Evolutionary conservation across 2,329 filamentous ascomycete species (phyloP).

Genomic region (Alternaria metachromatica): DNA sequence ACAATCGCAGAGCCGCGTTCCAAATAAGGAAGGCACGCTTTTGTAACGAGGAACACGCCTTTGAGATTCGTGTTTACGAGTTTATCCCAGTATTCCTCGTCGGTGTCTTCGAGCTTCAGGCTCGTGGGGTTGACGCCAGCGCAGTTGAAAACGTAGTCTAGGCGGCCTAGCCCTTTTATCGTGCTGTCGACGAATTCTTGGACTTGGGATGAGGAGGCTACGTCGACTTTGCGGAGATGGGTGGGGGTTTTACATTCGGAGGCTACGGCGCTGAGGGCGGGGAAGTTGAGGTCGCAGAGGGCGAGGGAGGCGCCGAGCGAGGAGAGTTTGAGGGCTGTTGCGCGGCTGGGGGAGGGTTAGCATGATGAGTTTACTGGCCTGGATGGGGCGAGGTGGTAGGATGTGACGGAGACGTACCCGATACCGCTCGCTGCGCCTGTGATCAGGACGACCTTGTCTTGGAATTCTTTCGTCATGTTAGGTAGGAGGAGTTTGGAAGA

Average conservation of each 20-base stretch:
- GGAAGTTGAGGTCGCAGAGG: conserved; percentile 47
- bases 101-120: conserved; percentile 49
- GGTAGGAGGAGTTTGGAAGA: not conserved
- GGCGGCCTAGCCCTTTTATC: conserved; percentile 41
- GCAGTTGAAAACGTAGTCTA: conserved; percentile 55
- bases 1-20: conserved; percentile 29
- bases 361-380: not conserved
- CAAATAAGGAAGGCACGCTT: conserved; percentile 51
- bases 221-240: conserved; percentile 52
- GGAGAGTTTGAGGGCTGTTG: conserved; percentile 57
- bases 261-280: conserved; percentile 50
- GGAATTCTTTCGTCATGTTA: conserved; percentile 37
- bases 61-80: conserved; percentile 56
- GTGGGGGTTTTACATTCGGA: conserved; percentile 39
- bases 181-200: conserved; percentile 50
- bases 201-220: conserved; percentile 54
- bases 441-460: conserved; percentile 38
- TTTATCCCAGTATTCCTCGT: conserved; percentile 57
- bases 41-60: conserved; percentile 55
- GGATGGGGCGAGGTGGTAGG: not conserved
- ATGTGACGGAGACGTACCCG: conserved; percentile 38
- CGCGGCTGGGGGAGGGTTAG: conserved; percentile 40
- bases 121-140: conserved; percentile 58
- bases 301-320: conserved; percentile 51
- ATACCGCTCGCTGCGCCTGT: conserved; percentile 55